Conservation (phyloP, 495 filamentous ascomycete genomes). For the Friedmanniomyces endolithicus region DNA sequence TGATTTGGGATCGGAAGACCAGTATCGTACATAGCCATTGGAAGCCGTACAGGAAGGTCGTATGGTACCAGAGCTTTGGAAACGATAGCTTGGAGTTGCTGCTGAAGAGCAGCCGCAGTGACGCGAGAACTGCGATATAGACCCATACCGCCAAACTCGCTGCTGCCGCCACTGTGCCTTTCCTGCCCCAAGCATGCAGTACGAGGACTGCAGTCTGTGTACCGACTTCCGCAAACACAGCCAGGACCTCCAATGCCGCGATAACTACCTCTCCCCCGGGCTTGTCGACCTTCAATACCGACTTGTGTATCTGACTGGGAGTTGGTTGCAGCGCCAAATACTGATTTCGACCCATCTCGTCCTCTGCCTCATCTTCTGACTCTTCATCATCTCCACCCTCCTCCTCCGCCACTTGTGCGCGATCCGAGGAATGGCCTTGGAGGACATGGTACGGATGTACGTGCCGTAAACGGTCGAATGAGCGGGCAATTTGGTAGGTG, state of each 20-base stretch:
- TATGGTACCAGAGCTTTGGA: conserved; percentile 84
- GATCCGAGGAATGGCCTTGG: conserved; percentile 18
- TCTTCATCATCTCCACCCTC: conserved; percentile 39
- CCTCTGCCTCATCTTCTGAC: conserved; percentile 42
- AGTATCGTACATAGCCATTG: conserved; percentile 68
- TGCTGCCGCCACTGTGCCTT: conserved; percentile 48
- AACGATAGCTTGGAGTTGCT: conserved; percentile 49
- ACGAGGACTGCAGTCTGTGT: conserved; percentile 52
- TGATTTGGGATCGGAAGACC: conserved; percentile 71
- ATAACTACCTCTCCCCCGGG: conserved; percentile 60
- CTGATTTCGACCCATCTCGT: conserved; percentile 25
- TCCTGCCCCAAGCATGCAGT: conserved; percentile 41
- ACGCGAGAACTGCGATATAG: conserved; percentile 67
- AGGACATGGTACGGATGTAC: conserved; percentile 40
- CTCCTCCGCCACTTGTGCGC: conserved; percentile 9
- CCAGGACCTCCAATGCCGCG: conserved; percentile 60
- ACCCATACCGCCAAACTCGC: conserved; percentile 59
- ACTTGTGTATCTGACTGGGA: conserved; percentile 46
- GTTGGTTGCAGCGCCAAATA: conserved; percentile 49
- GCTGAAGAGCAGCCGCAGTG: conserved; percentile 59
- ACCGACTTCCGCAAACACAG: conserved; percentile 56
- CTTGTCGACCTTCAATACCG: conserved; percentile 60
- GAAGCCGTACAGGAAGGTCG: conserved; percentile 67
- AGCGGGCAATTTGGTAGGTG: conserved; percentile 39
- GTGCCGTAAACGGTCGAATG: conserved; percentile 36